These are phyloP conservation scores for Echinosophora koreensis DNA, from an alignment of 306 rosid genomes.

Conservation along the genomic window DNA sequence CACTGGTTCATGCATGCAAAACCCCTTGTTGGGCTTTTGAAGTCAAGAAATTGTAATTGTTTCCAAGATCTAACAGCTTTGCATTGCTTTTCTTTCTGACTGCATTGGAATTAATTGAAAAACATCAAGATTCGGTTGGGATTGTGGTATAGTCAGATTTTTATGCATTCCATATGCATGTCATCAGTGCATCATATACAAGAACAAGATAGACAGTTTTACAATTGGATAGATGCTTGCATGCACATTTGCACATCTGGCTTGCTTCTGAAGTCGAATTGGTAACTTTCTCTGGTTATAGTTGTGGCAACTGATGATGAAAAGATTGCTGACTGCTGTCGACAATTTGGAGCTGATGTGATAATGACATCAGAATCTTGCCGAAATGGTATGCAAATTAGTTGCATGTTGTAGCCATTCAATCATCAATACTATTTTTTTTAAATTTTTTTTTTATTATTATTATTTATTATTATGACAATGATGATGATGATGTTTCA, in stretches of 20 bases:
- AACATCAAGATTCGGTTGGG: constrained; percentile 17
- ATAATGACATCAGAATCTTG: constrained; percentile 96
- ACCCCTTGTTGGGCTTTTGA: not conserved
- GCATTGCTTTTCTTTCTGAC: constrained; percentile 40
- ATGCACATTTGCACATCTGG: constrained; percentile 19
- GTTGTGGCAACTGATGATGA: constrained; percentile 98
- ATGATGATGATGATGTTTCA: constrained; percentile 13
- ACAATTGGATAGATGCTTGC: not conserved
- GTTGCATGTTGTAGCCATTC: constrained; percentile 28
- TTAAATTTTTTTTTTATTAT: too few relatives aligned
- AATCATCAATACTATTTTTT: not conserved
- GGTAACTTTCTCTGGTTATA: constrained; percentile 47
- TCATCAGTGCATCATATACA: constrained; percentile 23
- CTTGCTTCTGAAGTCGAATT: constrained; percentile 40
- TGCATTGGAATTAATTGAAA: not conserved
- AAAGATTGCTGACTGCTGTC: constrained; percentile 89
- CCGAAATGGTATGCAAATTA: constrained; percentile 67
- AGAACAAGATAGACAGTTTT: constrained; percentile 1
- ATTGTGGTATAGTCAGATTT: constrained; percentile 25
- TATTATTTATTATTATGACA: not conserved
- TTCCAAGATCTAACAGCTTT: constrained; percentile 4
- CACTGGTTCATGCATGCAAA: constrained; percentile 17
- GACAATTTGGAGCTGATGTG: constrained; percentile 88
- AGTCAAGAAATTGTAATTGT: constrained; percentile 8
- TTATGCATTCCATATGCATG: not conserved